Evolutionary conservation across 148 eudicot species (phyloP).

Genomic region (Linanthus parryae): DNA sequence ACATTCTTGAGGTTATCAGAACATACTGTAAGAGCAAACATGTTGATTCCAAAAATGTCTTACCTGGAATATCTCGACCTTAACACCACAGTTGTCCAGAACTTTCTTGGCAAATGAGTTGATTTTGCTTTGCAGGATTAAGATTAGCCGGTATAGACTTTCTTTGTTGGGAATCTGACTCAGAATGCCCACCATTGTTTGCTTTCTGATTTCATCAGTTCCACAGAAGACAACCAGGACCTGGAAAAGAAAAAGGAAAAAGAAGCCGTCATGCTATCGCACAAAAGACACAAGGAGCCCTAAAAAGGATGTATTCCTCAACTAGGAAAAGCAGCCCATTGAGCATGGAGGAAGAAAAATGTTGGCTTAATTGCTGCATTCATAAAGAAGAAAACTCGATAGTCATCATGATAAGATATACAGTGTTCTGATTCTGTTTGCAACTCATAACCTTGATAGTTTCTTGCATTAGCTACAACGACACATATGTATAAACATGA

Average conservation of each 20-base stretch:
- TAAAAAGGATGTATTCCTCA: neutral
- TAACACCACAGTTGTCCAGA: slow-evolving; percentile 10
- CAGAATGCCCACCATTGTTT: slow-evolving; percentile 11
- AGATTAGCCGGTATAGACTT: slow-evolving; percentile 12
- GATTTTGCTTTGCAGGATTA: slow-evolving; percentile 28
- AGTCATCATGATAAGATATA: too few species aligned
- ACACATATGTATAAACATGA: too few species aligned
- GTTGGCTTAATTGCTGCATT: too few species aligned
- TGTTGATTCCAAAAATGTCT: neutral
- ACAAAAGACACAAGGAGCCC: neutral
- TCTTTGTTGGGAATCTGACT: slow-evolving; percentile 13
- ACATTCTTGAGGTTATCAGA: neutral
- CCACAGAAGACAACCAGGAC: slow-evolving; percentile 28
- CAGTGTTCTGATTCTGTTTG: too few species aligned
- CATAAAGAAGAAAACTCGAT: too few species aligned
- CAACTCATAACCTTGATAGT: too few species aligned
- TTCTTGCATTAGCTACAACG: too few species aligned
- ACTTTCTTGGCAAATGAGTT: slow-evolving; percentile 23
- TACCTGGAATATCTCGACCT: slow-evolving; percentile 31
- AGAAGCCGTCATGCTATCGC: neutral
- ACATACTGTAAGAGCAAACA: neutral
- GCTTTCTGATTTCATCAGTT: slow-evolving; percentile 20
- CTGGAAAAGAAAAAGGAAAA: slow-evolving; percentile 7
- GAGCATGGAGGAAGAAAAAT: neutral
- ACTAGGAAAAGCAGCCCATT: neutral